Evolutionary conservation across 352 stramenopile species (phyloP), one percentile per base, ranked within the genome.

Genomic region (Globisporangium camurandrum): DNA sequence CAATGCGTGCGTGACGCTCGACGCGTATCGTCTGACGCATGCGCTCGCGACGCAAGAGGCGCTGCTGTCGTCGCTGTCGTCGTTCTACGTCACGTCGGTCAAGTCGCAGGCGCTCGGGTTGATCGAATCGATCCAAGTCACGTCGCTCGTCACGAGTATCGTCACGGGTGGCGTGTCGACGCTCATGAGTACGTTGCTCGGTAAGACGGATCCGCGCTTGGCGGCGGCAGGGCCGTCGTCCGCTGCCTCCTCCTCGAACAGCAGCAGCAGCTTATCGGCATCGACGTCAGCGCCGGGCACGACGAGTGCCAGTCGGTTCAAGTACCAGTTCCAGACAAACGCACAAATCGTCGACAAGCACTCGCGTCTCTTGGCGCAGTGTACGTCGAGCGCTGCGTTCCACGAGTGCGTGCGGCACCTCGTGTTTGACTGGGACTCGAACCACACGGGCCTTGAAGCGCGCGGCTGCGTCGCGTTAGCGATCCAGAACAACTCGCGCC

Each of bases 91-190:
- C 34, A 75, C 86, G 50, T 90, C 78, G 0, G 75, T 88, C 24
- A 91, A 92, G 59, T 84, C 73, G 3, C 83, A 93, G 62, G 83
- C 81, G 12, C 62, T 93, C 5, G 75, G 75, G 23, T 59, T 93
- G 14, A 81, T 93, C 42, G 83, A 93, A 2, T 92, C 83, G 30
- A 87, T 93, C 23, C 71, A 93, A 43, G 83, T 93, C 22, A 91
- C 77, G 31, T 88, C 83, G 39, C 67, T 93, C 1, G 83, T 93
- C 36, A 88, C 83, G 41, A 88, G 76, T 38, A 82, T 87, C 53
- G 83, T 93, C 27, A 71, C 79, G 5, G 79, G 73, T 14, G 80
- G 80, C 10, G 78, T 93, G 12, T 84, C 75, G 16, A 87, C 80
- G 2, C 51, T 93, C 26, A 71, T 93, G 23, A 88, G 70, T 8